A percentile compares a stretch with the other conserved stretches of the same genome.
Evolutionary conservation across 495 filamentous ascomycete species (phyloP).

Genomic region (Penicillium nucicola): DNA sequence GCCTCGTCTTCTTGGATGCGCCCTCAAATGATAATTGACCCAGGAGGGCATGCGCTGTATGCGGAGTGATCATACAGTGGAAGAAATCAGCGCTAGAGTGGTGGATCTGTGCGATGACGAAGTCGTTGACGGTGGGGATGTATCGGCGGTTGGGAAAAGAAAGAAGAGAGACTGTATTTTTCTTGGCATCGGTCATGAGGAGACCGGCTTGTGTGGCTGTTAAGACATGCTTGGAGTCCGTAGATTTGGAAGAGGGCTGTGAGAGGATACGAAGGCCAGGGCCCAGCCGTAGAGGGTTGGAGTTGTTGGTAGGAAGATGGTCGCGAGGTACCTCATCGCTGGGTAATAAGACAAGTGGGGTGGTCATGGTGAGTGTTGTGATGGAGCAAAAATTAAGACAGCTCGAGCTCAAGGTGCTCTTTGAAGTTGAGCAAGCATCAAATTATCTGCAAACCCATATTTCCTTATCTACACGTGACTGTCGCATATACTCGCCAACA

Average conservation of each 20-base stretch:
- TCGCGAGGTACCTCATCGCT: constrained; percentile 67
- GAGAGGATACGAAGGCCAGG: constrained; percentile 65
- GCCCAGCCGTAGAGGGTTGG: constrained; percentile 73
- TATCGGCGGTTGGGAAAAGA: constrained; percentile 59
- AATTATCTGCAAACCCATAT: constrained; percentile 4
- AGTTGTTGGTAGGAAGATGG: constrained; percentile 58
- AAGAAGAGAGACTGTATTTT: constrained; percentile 53
- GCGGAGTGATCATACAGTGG: constrained; percentile 65
- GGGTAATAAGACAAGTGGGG: constrained; percentile 63
- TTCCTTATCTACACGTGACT: constrained; percentile 23
- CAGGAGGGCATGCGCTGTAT: constrained; percentile 71
- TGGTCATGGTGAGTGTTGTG: constrained; percentile 29
- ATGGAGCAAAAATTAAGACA: neutral
- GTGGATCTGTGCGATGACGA: constrained; percentile 80
- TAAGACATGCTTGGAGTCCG: constrained; percentile 43
- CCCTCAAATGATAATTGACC: constrained; percentile 88
- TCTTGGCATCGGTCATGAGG: constrained; percentile 68
- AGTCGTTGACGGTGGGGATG: constrained; percentile 69
- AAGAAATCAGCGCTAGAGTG: constrained; percentile 72
- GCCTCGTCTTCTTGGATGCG: constrained; percentile 88
- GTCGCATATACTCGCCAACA: neutral
- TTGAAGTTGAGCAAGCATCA: neutral
- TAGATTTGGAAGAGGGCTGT: constrained; percentile 22
- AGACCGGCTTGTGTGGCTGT: constrained; percentile 76
- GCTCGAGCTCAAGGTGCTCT: neutral